phyloP scores from a whole-genome alignment of 768 basidiomycete species.

The Agrocybe chaxingu region DNA sequence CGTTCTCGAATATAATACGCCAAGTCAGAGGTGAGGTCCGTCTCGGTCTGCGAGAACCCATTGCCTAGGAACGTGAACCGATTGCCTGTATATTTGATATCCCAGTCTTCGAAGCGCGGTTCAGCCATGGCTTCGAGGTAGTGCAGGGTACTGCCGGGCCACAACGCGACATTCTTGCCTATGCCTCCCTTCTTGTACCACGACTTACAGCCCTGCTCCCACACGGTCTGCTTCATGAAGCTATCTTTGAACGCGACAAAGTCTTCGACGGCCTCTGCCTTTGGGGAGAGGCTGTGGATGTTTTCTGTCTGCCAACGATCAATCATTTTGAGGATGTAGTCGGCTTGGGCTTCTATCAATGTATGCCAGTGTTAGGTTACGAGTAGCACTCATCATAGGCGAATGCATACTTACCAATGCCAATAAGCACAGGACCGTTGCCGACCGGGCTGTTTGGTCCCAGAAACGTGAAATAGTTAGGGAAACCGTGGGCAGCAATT shows the following conservation, averaged over 20 bases:
- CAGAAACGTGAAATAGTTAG: constrained; percentile 29
- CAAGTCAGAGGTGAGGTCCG: constrained; percentile 28
- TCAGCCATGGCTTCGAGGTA: constrained; percentile 30
- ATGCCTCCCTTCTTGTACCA: constrained; percentile 30
- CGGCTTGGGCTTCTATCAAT: constrained; percentile 26
- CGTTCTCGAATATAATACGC: constrained; percentile 26
- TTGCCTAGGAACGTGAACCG: constrained; percentile 33
- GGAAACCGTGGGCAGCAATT: constrained; percentile 27
- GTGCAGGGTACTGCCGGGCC: constrained; percentile 34
- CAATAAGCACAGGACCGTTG: constrained; percentile 29
- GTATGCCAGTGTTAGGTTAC: neutral
- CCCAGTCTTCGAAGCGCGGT: constrained; percentile 33
- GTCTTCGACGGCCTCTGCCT: constrained; percentile 29
- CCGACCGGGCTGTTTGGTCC: constrained; percentile 33
- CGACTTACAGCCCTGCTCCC: constrained; percentile 26
- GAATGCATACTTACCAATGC: constrained; percentile 20
- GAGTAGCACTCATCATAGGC: neutral
- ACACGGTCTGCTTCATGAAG: constrained; percentile 32
- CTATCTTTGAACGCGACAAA: constrained; percentile 27
- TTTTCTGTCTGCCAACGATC: constrained; percentile 34
- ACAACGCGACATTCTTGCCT: constrained; percentile 29
- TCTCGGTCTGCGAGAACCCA: constrained; percentile 30
- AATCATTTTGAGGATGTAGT: constrained; percentile 31
- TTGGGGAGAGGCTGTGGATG: constrained; percentile 32
- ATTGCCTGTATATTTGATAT: constrained; percentile 29